A percentile compares a stretch with the other conserved stretches of the same genome.
Evolutionary conservation across 176 grass and related monocot genomes (phyloP).

Genomic region (Miscanthus lutarioriparius): DNA sequence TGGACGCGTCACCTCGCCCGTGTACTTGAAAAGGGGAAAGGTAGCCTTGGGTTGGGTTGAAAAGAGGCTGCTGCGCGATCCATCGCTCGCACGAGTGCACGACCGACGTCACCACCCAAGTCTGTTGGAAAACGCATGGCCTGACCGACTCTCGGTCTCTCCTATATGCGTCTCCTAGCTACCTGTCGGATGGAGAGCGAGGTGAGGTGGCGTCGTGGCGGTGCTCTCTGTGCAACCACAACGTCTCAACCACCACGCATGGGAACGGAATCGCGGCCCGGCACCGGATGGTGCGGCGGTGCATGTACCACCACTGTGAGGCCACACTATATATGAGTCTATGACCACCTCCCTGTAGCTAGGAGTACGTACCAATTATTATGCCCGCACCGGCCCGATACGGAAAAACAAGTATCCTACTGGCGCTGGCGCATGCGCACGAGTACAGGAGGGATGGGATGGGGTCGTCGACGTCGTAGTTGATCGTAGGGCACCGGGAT

Average conservation of each 20-base stretch:
- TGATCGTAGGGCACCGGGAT: not conserved
- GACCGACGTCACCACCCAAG: slow-evolving; percentile 10
- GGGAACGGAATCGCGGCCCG: not conserved
- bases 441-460: not conserved
- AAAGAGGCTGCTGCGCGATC: not conserved
- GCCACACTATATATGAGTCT: not conserved
- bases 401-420: not conserved
- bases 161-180: not conserved
- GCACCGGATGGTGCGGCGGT: not conserved
- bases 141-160: not conserved
- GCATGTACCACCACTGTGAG: not conserved
- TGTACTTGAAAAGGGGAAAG: not conserved
- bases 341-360: not conserved
- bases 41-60: not conserved
- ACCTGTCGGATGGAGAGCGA: not conserved
- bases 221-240: slow-evolving; percentile 1
- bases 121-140: not conserved
- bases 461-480: not conserved
- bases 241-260: slow-evolving; percentile 9
- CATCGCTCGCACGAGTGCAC: not conserved
- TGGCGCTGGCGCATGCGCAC: not conserved
- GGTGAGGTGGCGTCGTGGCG: not conserved
- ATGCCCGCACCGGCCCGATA: not conserved
- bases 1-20: not conserved
- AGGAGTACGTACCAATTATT: not conserved